Base-by-base conservation (phyloP, 2,329 filamentous ascomycete species). In the Calonectria hawksworthii region DNA sequence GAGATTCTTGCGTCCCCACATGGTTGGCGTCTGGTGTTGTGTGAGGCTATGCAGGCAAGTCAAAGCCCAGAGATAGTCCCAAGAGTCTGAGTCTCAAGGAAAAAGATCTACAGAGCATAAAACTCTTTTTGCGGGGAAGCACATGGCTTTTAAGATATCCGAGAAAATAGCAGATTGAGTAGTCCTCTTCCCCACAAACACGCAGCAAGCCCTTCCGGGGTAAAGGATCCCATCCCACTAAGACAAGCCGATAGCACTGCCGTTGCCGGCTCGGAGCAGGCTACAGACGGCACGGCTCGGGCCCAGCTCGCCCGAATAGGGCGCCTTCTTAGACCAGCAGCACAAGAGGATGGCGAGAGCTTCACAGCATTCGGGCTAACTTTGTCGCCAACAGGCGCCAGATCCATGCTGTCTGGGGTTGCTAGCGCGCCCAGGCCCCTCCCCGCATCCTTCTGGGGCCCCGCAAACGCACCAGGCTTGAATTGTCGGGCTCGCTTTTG, bases 401-500 rank as follows among this genome's bases (percentile, higher is more conserved):
- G 2, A 32, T 6, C 30, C 23, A 64, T 41, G 54, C 7, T 34
- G 6, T 52, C 32, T 54, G 68, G 68, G 30, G 68, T 28, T 70
- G 30, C 44, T 32, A 44, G 44, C 16, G 56, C 44, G 50, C n/a
- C 34, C 36, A 26, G 44, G 44, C 23, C 28, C 41, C 44, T 59
- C 52, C 32, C 68, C 56, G 47, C 68, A 64, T 54, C 21, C 6
- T 9, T 23, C 56, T 23, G 68, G 68, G 68, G 44, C 68, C 68
- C 68, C 68, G 68, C 68, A 70, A 70, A 64, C 32, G 28, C 21
- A 51, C 16, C 6, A 10, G 56, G 13, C 38, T 13, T 5, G 38
- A 16, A 4, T 23, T 59, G 21, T 34, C 4, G 52, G 28, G 30
- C 10, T 38, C 14, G 63, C 16, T 28, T 13, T 16, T 41, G 36